These are phyloP conservation scores for Diatrype stigma DNA, from an alignment of 2,329 filamentous ascomycete species.

Conservation along the genomic window DNA sequence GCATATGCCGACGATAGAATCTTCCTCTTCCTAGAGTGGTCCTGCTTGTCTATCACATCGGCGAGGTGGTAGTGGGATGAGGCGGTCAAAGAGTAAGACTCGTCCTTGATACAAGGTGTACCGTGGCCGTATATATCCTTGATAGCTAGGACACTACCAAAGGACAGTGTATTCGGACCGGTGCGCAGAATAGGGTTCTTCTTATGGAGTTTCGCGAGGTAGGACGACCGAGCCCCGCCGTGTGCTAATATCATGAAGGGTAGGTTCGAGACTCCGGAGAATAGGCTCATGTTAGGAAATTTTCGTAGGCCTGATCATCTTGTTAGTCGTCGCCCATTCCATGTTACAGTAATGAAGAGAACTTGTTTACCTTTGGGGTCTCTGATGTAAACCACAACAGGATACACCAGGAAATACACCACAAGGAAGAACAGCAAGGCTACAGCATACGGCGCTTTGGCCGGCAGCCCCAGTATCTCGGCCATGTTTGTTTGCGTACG, in stretches of 20 bases:
- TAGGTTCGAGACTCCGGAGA: constrained; percentile 42
- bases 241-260: constrained; percentile 43
- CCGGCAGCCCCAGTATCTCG: neutral
- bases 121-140: constrained; percentile 50
- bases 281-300: constrained; percentile 38
- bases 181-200: constrained; percentile 40
- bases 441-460: constrained; percentile 5
- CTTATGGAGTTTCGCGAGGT: constrained; percentile 41
- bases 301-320: constrained; percentile 33
- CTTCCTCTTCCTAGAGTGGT: constrained; percentile 48
- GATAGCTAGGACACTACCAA: constrained; percentile 36
- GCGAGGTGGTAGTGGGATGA: constrained; percentile 49
- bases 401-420: constrained; percentile 35
- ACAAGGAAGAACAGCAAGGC: constrained; percentile 10
- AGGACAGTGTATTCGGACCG: constrained; percentile 42
- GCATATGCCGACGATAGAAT: constrained; percentile 48
- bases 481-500: neutral
- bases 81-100: constrained; percentile 39
- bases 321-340: neutral
- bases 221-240: constrained; percentile 37
- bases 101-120: constrained; percentile 46
- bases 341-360: neutral
- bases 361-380: constrained; percentile 35
- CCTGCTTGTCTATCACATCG: constrained; percentile 46
- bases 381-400: constrained; percentile 37